Evolutionary conservation across 345 rosid genomes (phyloP).

Genomic region (Dipteronia sinensis): DNA sequence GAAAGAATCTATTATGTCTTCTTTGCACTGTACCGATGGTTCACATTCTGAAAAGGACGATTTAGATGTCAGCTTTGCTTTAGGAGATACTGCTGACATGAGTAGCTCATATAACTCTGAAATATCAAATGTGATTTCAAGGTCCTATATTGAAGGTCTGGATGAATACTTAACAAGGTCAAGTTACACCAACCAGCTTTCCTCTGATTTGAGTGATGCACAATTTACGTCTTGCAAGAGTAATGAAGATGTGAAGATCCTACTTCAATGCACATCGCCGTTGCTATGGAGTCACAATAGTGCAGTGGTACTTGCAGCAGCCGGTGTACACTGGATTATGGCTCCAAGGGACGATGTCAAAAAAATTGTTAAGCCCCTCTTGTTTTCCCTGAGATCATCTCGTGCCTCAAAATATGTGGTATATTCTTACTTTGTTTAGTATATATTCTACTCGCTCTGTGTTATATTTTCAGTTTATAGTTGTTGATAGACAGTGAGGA

Average conservation of each 20-base stretch:
- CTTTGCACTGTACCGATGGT: conserved; percentile 45
- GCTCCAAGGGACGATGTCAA: conserved; percentile 72
- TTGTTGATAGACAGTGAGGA: conserved; percentile 11
- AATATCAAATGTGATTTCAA: conserved; percentile 54
- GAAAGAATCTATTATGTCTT: conserved; percentile 84
- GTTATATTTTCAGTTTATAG: conserved; percentile 16
- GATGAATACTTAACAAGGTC: conserved; percentile 81
- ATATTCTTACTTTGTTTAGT: conserved; percentile 20
- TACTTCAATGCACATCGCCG: conserved; percentile 89
- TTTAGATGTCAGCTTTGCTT: conserved; percentile 35
- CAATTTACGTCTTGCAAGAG: conserved; percentile 62
- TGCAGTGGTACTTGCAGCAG: conserved; percentile 91
- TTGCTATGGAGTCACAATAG: conserved; percentile 92
- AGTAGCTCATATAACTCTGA: conserved; percentile 39
- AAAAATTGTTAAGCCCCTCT: conserved; percentile 83
- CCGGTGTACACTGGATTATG: conserved; percentile 97
- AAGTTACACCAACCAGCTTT: conserved; percentile 39
- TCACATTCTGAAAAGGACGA: conserved; percentile 48
- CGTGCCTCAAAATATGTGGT: conserved; percentile 92
- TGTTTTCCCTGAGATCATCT: conserved; percentile 88
- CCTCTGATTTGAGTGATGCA: conserved; percentile 40
- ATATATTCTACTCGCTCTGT: conserved; percentile 3
- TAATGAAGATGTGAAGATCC: conserved; percentile 75
- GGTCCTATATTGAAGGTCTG: conserved; percentile 88
- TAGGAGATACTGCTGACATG: conserved; percentile 33